Evolutionary conservation across 2,329 filamentous ascomycete genomes (phyloP).

Genomic region (Penicillium sp.): DNA sequence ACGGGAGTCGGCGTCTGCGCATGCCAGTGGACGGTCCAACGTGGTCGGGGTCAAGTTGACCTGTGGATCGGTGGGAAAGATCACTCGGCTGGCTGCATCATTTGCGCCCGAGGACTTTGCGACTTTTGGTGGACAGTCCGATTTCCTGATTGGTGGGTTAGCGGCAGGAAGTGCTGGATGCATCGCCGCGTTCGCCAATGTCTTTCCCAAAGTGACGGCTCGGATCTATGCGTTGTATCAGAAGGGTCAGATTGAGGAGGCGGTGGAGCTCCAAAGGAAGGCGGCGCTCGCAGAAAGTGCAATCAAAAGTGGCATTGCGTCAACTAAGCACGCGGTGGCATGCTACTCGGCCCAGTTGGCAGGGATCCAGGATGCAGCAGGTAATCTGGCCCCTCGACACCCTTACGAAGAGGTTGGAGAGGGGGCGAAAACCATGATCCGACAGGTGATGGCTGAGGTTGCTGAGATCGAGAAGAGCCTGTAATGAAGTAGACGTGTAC

Average conservation of each 20-base stretch:
- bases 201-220: conserved; percentile 49
- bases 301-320: conserved; percentile 57
- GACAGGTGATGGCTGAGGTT: conserved; percentile 22
- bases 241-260: conserved; percentile 50
- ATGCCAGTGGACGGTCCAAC: conserved; percentile 33
- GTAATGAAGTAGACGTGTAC: not conserved
- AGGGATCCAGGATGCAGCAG: conserved; percentile 51
- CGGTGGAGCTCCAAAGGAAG: conserved; percentile 51
- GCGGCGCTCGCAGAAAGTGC: conserved; percentile 57
- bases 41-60: conserved; percentile 60
- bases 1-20: conserved; percentile 29
- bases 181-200: conserved; percentile 50
- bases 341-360: conserved; percentile 51
- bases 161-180: conserved; percentile 47
- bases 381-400: conserved; percentile 50
- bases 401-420: conserved; percentile 49
- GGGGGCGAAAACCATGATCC: conserved; percentile 36
- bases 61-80: conserved; percentile 55
- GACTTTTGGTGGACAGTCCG: conserved; percentile 62
- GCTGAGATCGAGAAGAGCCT: conserved; percentile 14
- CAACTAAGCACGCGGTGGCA: conserved; percentile 58
- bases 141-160: conserved; percentile 56
- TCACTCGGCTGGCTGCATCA: conserved; percentile 47
- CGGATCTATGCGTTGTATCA: conserved; percentile 54
- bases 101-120: conserved; percentile 53